These are phyloP conservation scores for Botryotinia globosa DNA, from an alignment of 2,329 filamentous ascomycete genomes.

Conservation along the genomic window DNA sequence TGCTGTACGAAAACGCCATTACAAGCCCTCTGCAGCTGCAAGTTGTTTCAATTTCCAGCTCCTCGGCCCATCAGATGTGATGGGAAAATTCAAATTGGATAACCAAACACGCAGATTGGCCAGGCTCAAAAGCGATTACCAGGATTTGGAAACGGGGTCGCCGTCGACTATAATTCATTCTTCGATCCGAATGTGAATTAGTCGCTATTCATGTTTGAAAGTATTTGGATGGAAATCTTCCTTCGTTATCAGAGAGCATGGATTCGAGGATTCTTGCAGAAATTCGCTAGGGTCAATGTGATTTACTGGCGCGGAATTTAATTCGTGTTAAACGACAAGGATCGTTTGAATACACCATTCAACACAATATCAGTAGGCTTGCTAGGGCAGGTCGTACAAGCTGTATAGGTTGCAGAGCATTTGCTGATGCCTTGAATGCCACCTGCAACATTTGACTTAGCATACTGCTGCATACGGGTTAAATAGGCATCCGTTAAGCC, in stretches of 20 bases:
- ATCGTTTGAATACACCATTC: background rate
- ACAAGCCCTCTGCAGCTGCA: conserved; percentile 13
- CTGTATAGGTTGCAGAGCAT: background rate
- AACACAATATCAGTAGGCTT: background rate
- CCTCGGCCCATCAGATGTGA: conserved; percentile 17
- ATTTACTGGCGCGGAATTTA: background rate
- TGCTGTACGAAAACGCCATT: conserved; percentile 13
- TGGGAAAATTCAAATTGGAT: background rate
- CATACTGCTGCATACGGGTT: background rate
- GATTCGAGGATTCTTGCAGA: background rate
- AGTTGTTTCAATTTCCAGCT: conserved; percentile 17
- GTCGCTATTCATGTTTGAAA: background rate
- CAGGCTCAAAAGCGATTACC: background rate
- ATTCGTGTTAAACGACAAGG: background rate
- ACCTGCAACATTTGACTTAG: background rate
- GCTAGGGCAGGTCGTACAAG: conserved; percentile 7
- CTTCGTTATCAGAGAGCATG: conserved; percentile 14
- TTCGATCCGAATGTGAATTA: background rate
- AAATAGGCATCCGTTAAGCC: conserved; percentile 16
- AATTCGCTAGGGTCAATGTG: background rate
- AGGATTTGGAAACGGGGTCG: background rate
- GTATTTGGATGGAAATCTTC: background rate
- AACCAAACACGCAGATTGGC: background rate
- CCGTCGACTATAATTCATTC: background rate
- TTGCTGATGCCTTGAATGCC: conserved; percentile 19